Evolutionary conservation across 2,329 filamentous ascomycete species (phyloP).

Genomic region (Beauveria medogensis): DNA sequence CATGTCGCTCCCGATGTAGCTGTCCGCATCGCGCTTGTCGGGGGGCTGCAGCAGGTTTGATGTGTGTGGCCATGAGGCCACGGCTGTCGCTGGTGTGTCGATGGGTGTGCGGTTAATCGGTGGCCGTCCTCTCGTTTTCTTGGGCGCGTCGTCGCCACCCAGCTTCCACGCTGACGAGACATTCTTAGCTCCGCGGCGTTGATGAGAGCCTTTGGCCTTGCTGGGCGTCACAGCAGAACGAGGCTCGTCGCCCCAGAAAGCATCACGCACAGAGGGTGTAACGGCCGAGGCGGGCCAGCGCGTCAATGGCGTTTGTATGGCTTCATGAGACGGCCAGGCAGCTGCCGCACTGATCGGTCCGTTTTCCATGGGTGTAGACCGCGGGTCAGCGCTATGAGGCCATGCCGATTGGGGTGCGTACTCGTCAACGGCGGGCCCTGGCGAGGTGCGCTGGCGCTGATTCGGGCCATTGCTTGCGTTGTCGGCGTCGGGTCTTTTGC

Average conservation of each 20-base stretch:
- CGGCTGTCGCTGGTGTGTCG: constrained; percentile 62
- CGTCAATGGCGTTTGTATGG: constrained; percentile 52
- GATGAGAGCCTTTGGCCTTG: constrained; percentile 36
- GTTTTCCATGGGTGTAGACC: constrained; percentile 24
- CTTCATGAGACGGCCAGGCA: constrained; percentile 33
- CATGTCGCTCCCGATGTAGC: not conserved
- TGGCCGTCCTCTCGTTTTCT: constrained; percentile 72
- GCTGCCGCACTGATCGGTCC: constrained; percentile 24
- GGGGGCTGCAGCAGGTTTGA: not conserved
- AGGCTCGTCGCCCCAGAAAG: constrained; percentile 54
- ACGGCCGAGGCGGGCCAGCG: constrained; percentile 74
- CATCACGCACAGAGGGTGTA: constrained; percentile 50
- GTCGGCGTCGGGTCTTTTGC: constrained; percentile 56
- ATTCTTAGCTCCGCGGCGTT: constrained; percentile 68
- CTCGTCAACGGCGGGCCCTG: constrained; percentile 34
- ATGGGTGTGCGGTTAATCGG: constrained; percentile 55
- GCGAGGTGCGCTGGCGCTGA: constrained; percentile 57
- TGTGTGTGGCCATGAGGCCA: constrained; percentile 41
- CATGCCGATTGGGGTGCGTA: constrained; percentile 20
- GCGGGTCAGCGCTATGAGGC: not conserved
- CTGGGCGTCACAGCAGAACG: constrained; percentile 67
- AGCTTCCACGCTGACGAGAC: constrained; percentile 87
- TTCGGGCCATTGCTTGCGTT: constrained; percentile 40
- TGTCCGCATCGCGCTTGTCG: not conserved
- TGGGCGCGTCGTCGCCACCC: constrained; percentile 50